Percentiles rank a stretch among this genome's conserved stretches.
These are phyloP conservation scores for Elaphomyces granulatus DNA, from an alignment of 495 filamentous ascomycete genomes.

Conservation along the genomic window DNA sequence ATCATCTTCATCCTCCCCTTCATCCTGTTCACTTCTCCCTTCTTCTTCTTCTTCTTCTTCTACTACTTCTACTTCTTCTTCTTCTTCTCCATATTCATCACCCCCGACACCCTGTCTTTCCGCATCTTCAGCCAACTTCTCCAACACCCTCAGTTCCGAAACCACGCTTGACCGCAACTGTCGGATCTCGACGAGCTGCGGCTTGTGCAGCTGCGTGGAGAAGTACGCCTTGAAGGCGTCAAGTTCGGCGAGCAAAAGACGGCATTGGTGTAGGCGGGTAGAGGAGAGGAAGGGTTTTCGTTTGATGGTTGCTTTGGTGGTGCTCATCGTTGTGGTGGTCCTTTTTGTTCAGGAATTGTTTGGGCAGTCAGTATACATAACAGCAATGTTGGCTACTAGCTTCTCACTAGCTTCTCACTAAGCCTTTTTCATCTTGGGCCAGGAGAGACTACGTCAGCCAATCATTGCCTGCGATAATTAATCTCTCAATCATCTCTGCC, in stretches of 20 bases:
- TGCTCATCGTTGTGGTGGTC: no score
- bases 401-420: no score
- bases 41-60: conserved; percentile 2
- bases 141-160: conserved; percentile 34
- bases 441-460: no score
- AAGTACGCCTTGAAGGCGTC: conserved; percentile 33
- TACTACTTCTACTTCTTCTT: not conserved
- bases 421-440: no score
- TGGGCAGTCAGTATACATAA: no score
- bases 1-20: no score
- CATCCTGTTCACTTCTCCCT: no score
- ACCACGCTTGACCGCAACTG: conserved; percentile 34
- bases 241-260: conserved; percentile 30
- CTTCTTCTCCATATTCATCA: conserved; percentile 5
- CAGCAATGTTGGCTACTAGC: no score
- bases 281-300: conserved; percentile 12
- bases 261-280: conserved; percentile 28
- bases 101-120: conserved; percentile 1
- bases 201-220: conserved; percentile 29
- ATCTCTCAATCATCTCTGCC: no score
- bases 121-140: conserved; percentile 28
- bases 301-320: no score
- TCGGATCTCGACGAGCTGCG: conserved; percentile 37
- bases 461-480: no score
- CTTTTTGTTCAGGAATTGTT: no score